phyloP scores from a whole-genome alignment of 163 green algal genomes.

The Trebouxia gelatinosa region DNA sequence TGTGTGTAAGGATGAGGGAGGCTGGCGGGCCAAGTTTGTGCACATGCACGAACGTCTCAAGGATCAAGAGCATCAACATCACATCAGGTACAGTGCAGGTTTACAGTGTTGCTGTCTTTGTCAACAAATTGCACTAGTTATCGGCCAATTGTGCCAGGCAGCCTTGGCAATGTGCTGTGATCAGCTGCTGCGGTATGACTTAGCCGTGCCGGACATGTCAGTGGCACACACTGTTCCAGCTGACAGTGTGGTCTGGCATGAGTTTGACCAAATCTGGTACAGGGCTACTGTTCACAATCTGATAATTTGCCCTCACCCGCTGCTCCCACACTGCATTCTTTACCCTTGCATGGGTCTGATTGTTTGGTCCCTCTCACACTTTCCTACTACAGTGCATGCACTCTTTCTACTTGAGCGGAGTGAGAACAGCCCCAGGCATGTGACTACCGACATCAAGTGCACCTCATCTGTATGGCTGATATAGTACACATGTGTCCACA shows the following conservation, averaged over 20 bases:
- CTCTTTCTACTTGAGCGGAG: no score
- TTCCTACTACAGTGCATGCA: no score
- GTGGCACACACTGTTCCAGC: no score
- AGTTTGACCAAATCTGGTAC: no score
- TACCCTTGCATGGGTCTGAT: no score
- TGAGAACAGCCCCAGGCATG: no score
- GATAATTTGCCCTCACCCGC: no score
- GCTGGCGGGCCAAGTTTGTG: slow-evolving; percentile 25
- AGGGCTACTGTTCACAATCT: no score
- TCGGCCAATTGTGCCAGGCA: not conserved
- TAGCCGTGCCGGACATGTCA: no score
- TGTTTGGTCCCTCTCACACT: no score
- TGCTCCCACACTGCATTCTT: no score
- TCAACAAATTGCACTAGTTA: not conserved
- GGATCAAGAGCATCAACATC: not conserved
- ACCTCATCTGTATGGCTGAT: not conserved
- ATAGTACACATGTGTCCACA: not conserved
- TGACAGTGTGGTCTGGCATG: no score
- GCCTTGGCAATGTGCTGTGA: not conserved
- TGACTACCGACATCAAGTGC: not conserved
- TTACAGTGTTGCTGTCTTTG: not conserved
- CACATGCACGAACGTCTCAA: slow-evolving; percentile 23
- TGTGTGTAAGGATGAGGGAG: slow-evolving; percentile 26
- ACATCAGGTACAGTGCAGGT: not conserved
- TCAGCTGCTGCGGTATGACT: not conserved